Percentiles rank a stretch among this genome's conserved stretches.
Evolutionary conservation across 495 filamentous ascomycete species (phyloP).

Genomic region (Aspergillus taichungensis): DNA sequence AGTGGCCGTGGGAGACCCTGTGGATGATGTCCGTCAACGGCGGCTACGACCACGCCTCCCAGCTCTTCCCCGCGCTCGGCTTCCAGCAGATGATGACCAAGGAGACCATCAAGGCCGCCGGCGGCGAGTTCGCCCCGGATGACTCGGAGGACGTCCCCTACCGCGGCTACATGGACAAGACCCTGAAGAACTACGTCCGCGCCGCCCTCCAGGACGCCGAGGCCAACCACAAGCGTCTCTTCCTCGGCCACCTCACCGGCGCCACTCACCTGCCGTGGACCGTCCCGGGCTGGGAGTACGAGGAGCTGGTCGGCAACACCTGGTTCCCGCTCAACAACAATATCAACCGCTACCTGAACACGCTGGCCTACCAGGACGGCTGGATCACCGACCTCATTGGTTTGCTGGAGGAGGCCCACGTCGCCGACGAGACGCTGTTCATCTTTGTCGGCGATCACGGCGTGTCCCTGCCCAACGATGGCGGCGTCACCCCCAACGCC

Average conservation of each 20-base stretch:
- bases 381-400: slow-evolving; percentile 29
- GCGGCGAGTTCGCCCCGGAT: slow-evolving; percentile 13
- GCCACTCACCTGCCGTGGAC: slow-evolving; percentile 32
- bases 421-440: slow-evolving; percentile 34
- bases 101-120: slow-evolving; percentile 14
- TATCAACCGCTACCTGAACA: slow-evolving; percentile 33
- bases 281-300: slow-evolving; percentile 23
- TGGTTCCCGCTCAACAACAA: slow-evolving; percentile 11
- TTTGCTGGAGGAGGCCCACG: slow-evolving; percentile 27
- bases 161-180: slow-evolving; percentile 29
- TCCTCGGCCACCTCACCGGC: slow-evolving; percentile 35
- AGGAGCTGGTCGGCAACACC: slow-evolving; percentile 13
- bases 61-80: slow-evolving; percentile 22
- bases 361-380: slow-evolving; percentile 27
- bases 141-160: slow-evolving; percentile 21
- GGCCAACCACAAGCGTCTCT: slow-evolving; percentile 26
- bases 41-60: slow-evolving; percentile 24
- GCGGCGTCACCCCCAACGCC: slow-evolving; percentile 22
- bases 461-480: slow-evolving; percentile 25
- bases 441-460: slow-evolving; percentile 36
- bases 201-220: slow-evolving; percentile 28
- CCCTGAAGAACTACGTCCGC: slow-evolving; percentile 27
- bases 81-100: slow-evolving; percentile 23
- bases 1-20: slow-evolving; percentile 27
- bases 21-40: slow-evolving; percentile 33